These are phyloP conservation scores for Auricularia sp. DNA, from an alignment of 768 basidiomycete genomes.

Conservation along the genomic window DNA sequence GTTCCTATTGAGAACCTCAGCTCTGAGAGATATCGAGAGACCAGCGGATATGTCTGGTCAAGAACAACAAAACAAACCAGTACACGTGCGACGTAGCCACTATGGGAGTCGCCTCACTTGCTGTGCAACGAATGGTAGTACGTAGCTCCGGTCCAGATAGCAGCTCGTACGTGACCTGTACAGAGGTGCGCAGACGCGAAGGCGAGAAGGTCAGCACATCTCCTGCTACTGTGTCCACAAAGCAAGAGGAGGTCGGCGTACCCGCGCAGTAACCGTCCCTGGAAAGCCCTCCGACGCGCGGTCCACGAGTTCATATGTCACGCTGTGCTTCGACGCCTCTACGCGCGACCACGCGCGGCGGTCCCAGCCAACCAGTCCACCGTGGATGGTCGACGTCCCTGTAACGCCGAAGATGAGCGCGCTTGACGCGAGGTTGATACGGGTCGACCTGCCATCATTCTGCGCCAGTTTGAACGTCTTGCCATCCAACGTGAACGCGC, in stretches of 20 bases:
- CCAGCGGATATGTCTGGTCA: not conserved
- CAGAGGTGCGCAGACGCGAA: not conserved
- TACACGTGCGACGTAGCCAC: not conserved
- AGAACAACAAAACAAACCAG: not conserved
- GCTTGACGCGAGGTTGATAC: too few species aligned
- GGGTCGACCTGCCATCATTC: constrained; percentile 22
- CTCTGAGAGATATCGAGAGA: not conserved
- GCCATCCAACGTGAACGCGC: constrained; percentile 3
- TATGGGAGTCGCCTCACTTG: not conserved
- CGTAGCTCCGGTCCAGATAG: not conserved
- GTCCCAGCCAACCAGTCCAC: constrained; percentile 49
- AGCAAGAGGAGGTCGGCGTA: not conserved
- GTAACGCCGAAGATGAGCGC: not conserved
- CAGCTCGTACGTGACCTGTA: not conserved
- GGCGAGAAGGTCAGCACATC: not conserved
- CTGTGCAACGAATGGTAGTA: not conserved
- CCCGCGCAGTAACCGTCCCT: not conserved
- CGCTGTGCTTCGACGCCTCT: constrained; percentile 32
- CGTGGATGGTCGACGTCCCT: constrained; percentile 41
- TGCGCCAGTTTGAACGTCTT: constrained; percentile 38
- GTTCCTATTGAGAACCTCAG: not conserved
- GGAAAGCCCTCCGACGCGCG: not conserved
- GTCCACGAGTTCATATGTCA: constrained; percentile 42
- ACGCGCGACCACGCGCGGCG: constrained; percentile 45
- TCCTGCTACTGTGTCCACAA: not conserved